Percentiles rank a stretch among this genome's conserved stretches.
phyloP scores from a whole-genome alignment of 2,329 filamentous ascomycete genomes.

The Alternaria sp. region DNA sequence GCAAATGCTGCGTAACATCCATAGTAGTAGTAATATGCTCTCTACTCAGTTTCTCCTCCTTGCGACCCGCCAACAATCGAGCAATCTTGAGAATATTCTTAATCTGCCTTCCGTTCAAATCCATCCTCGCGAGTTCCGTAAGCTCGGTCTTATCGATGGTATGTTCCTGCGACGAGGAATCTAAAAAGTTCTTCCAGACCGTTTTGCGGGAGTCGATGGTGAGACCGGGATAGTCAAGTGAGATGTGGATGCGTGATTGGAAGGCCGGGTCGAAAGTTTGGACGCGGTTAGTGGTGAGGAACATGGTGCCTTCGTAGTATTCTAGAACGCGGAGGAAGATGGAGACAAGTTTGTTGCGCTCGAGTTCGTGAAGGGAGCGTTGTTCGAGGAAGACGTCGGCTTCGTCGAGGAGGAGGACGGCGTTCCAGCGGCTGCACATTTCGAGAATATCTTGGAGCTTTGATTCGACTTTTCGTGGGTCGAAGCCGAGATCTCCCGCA shows the following conservation, averaged over 20 bases:
- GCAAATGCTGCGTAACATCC: constrained; percentile 53
- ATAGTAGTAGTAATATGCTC: constrained; percentile 49
- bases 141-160: constrained; percentile 25
- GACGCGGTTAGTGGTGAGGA: constrained; percentile 49
- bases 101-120: constrained; percentile 62
- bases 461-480: constrained; percentile 64
- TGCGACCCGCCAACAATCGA: constrained; percentile 37
- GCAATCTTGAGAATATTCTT: constrained; percentile 56
- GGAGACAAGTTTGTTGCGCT: constrained; percentile 52
- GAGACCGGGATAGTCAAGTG: constrained; percentile 41
- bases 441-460: constrained; percentile 84
- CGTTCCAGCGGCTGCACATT: constrained; percentile 72
- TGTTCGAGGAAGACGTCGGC: constrained; percentile 64
- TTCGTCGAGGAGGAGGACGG: constrained; percentile 76
- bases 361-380: constrained; percentile 50
- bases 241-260: constrained; percentile 46
- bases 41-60: constrained; percentile 38
- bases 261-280: constrained; percentile 46
- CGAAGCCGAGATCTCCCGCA: constrained; percentile 75
- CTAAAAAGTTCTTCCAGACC: constrained; percentile 49
- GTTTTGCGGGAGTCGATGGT: constrained; percentile 46
- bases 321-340: constrained; percentile 49
- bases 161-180: constrained; percentile 38
- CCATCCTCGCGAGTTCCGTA: constrained; percentile 50
- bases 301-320: constrained; percentile 48